These are phyloP conservation scores for Epipyxis sp. DNA, from an alignment of 108 stramenopile genomes.

Conservation along the genomic window DNA sequence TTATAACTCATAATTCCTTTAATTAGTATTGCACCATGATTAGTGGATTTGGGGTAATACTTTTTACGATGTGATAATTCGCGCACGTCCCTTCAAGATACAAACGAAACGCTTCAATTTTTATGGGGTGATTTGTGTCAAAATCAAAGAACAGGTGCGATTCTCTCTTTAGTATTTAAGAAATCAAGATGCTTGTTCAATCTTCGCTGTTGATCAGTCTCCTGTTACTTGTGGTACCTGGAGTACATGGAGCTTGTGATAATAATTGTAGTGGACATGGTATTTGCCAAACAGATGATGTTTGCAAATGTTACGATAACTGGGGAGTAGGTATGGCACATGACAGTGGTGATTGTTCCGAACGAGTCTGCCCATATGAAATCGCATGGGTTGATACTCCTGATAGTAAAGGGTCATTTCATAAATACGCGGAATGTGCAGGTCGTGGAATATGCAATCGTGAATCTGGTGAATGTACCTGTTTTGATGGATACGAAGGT, in stretches of 20 bases:
- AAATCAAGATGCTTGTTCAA: no score
- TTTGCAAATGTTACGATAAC: slow-evolving; percentile 35
- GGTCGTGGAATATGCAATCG: slow-evolving; percentile 63
- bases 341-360: slow-evolving; percentile 34
- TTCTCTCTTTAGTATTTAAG: no score
- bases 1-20: no score
- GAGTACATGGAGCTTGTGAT: slow-evolving; percentile 25
- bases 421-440: slow-evolving; percentile 64
- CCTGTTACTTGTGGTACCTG: no score
- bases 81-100: no score
- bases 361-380: slow-evolving; percentile 36
- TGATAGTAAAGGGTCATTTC: slow-evolving; percentile 31
- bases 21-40: no score
- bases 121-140: no score
- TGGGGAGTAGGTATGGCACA: slow-evolving; percentile 29
- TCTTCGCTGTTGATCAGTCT: neutral
- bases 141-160: no score
- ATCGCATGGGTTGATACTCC: slow-evolving; percentile 51
- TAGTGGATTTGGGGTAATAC: no score
- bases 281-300: slow-evolving; percentile 24
- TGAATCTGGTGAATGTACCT: slow-evolving; percentile 56
- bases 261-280: slow-evolving; percentile 33
- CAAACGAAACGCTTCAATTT: no score
- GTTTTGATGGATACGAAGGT: slow-evolving; percentile 62
- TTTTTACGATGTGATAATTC: no score